Evolutionary conservation across 495 filamentous ascomycete species (phyloP).

Genomic region (Tetracladium marchalianum): DNA sequence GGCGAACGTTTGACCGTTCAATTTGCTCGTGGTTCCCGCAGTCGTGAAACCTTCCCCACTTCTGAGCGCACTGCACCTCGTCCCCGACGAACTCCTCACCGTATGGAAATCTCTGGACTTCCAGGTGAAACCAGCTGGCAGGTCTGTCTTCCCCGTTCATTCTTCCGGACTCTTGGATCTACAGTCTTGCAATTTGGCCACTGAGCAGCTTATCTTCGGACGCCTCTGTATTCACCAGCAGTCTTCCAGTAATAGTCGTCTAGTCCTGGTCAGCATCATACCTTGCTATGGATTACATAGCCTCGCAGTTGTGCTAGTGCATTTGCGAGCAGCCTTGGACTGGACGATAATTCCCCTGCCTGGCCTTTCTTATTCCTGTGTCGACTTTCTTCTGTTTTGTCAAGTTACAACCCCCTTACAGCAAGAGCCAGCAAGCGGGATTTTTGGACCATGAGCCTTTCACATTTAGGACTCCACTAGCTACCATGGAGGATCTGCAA

Average conservation of each 20-base stretch:
- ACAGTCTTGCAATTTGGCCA: conserved; percentile 21
- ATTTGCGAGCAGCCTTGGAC: conserved; percentile 22
- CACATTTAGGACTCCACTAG: conserved; percentile 10
- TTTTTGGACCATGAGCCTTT: conserved; percentile 15
- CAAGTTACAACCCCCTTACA: conserved; percentile 18
- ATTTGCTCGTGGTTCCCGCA: conserved; percentile 90
- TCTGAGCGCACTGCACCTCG: conserved; percentile 76
- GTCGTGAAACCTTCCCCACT: conserved; percentile 64
- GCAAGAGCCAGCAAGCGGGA: conserved; percentile 8
- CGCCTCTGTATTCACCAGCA: conserved; percentile 18
- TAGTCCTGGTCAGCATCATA: conserved; percentile 25
- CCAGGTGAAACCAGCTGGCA: conserved; percentile 99
- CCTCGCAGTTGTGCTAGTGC: conserved; percentile 19
- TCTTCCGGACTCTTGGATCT: conserved; percentile 34
- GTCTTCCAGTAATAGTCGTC: conserved; percentile 20
- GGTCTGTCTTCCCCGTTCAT: conserved; percentile 77
- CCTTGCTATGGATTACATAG: conserved; percentile 12
- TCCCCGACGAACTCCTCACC: conserved; percentile 85
- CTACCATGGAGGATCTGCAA: conserved; percentile 14
- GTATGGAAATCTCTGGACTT: conserved; percentile 96
- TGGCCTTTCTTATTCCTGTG: conserved; percentile 21
- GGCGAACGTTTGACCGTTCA: conserved; percentile 94
- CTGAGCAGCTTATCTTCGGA: conserved; percentile 18
- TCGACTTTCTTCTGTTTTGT: conserved; percentile 20
- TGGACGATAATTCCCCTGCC: conserved; percentile 14